Conservation (phyloP, 768 basidiomycete species). For the Mycena epipterygia region DNA sequence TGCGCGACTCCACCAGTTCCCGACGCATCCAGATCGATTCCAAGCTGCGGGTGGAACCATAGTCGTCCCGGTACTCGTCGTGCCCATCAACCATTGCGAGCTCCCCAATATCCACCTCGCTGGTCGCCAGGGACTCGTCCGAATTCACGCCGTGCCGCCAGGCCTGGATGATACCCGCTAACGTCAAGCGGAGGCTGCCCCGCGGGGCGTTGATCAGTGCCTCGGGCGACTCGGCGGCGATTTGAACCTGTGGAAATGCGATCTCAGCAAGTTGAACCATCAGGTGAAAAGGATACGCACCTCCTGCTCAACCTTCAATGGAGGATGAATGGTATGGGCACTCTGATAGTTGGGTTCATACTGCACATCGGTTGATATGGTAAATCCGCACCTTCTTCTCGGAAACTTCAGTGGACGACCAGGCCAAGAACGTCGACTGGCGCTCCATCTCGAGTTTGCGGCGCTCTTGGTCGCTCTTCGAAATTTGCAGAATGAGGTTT, state of each 20-base stretch:
- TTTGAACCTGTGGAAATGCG: background rate
- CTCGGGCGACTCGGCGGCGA: background rate
- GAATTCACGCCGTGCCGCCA: constrained; percentile 1
- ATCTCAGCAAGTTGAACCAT: too few species aligned
- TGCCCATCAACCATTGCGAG: background rate
- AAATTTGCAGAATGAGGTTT: constrained; percentile 94
- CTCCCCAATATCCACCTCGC: constrained; percentile 6
- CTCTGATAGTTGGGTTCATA: background rate
- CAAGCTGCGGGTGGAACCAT: background rate
- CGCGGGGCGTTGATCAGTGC: background rate
- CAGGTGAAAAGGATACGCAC: background rate
- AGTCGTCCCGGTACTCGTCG: background rate
- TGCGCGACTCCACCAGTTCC: background rate
- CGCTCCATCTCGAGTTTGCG: background rate
- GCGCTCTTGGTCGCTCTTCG: constrained; percentile 80
- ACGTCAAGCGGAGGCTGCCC: background rate
- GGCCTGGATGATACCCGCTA: constrained; percentile 10
- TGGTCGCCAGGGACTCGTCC: background rate
- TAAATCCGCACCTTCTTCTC: background rate
- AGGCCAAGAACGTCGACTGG: background rate
- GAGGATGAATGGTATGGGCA: background rate
- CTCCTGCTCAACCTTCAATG: background rate
- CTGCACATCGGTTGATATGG: background rate
- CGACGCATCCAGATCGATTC: background rate
- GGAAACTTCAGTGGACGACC: background rate